These are phyloP conservation scores for Fusarium begoniae DNA, from an alignment of 2,329 filamentous ascomycete species.

Conservation along the genomic window DNA sequence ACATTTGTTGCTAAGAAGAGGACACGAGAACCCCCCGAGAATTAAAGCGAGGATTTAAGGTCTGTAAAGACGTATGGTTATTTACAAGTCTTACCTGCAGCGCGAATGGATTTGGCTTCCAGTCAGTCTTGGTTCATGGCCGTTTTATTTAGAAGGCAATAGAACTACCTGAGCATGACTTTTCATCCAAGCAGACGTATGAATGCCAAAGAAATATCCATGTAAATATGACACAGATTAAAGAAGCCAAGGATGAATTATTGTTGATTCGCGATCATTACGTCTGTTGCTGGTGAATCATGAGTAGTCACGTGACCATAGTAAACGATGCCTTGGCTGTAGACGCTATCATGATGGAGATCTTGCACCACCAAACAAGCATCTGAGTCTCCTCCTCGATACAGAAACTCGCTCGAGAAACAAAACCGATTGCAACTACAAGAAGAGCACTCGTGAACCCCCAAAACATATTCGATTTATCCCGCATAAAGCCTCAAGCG, in stretches of 20 bases:
- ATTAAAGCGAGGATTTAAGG: background rate
- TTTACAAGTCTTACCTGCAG: background rate
- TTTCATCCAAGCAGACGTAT: background rate
- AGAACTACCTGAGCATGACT: background rate
- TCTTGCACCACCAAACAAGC: slow-evolving; percentile 23
- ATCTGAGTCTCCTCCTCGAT: slow-evolving; percentile 20
- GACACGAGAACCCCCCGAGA: background rate
- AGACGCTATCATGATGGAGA: slow-evolving; percentile 35
- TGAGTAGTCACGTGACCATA: slow-evolving; percentile 23
- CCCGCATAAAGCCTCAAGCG: background rate
- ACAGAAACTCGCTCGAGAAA: background rate
- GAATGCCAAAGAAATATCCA: background rate
- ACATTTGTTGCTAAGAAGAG: background rate
- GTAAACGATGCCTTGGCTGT: background rate
- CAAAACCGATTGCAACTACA: background rate
- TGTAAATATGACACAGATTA: background rate
- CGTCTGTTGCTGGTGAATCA: background rate
- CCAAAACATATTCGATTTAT: background rate
- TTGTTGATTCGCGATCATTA: background rate
- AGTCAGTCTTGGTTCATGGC: background rate
- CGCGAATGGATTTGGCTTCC: background rate
- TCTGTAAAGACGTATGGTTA: background rate
- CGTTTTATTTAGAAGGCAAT: background rate
- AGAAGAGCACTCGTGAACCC: accelerated
- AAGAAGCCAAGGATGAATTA: background rate